phyloP scores from a whole-genome alignment of 2,329 filamentous ascomycete genomes.

The Alternaria ethzedia region DNA sequence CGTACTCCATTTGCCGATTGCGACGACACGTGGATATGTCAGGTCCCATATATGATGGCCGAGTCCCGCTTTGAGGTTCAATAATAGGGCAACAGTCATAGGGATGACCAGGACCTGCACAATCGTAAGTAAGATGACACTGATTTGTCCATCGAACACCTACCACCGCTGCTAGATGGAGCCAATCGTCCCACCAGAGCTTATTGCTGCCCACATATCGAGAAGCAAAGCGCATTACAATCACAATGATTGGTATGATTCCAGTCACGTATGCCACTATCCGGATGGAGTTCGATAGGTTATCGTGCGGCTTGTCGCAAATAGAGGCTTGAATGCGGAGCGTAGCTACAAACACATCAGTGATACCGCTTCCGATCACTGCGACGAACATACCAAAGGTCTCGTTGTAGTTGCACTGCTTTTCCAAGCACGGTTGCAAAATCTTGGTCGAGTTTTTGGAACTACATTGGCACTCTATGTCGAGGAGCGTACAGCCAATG shows the following conservation, averaged over 20 bases:
- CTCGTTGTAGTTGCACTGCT: constrained; percentile 1
- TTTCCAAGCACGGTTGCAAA: constrained; percentile 4
- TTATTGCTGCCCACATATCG: constrained; percentile 1
- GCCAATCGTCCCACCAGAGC: constrained; percentile 6
- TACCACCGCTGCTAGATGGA: constrained; percentile 6
- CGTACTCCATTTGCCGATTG: constrained; percentile 3
- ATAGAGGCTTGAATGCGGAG: constrained; percentile 5
- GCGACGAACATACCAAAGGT: neutral
- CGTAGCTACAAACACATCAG: neutral
- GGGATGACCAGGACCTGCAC: constrained; percentile 2
- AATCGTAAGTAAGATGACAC: neutral
- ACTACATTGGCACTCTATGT: constrained; percentile 4
- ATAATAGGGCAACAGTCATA: neutral
- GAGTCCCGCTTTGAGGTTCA: neutral
- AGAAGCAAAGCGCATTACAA: constrained; percentile 6
- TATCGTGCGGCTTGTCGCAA: constrained; percentile 4
- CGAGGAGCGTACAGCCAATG: constrained; percentile 3
- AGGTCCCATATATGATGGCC: constrained; percentile 5
- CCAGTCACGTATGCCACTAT: constrained; percentile 2
- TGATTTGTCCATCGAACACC: neutral
- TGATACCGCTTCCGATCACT: neutral
- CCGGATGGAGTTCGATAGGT: neutral
- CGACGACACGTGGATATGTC: constrained; percentile 6
- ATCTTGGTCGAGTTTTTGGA: constrained; percentile 11
- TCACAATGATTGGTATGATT: constrained; percentile 2